Percentiles rank a stretch among this genome's conserved stretches.
These are phyloP conservation scores for Stenocarpella maydis DNA, from an alignment of 2,329 filamentous ascomycete species.

Conservation along the genomic window DNA sequence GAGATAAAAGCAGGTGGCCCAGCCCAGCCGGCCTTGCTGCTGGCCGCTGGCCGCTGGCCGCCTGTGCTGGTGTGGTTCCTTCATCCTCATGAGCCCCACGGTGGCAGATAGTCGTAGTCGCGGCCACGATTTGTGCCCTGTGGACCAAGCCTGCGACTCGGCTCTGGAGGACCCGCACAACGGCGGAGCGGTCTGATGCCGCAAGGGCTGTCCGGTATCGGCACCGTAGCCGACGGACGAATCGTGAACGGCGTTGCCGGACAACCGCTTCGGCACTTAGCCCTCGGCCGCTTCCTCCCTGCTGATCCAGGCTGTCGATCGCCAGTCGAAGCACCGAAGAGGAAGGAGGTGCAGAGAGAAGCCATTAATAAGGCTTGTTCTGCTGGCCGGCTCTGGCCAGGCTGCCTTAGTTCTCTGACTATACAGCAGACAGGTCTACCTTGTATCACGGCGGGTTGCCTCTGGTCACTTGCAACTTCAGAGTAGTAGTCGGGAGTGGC, in stretches of 20 bases:
- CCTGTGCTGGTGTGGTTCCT: background rate
- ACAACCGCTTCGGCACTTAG: conserved; percentile 22
- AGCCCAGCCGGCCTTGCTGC: background rate
- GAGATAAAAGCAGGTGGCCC: background rate
- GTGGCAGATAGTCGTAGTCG: too few relatives aligned
- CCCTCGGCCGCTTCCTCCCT: conserved; percentile 3
- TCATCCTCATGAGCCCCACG: background rate
- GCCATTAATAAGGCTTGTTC: background rate
- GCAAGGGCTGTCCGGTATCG: conserved; percentile 33
- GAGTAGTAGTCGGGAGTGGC: background rate
- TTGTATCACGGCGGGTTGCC: background rate
- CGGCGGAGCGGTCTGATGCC: conserved; percentile 14
- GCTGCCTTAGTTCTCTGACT: background rate
- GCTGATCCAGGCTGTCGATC: conserved; percentile 7
- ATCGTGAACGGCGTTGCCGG: conserved; percentile 25
- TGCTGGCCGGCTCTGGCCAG: background rate
- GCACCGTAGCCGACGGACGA: conserved; percentile 28
- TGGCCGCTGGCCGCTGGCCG: too few relatives aligned
- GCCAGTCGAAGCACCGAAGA: background rate
- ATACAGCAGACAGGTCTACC: too few relatives aligned
- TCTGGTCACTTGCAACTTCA: background rate
- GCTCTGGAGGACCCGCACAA: conserved; percentile 9
- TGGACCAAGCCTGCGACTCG: conserved; percentile 27
- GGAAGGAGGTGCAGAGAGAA: conserved; percentile 5
- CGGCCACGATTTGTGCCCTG: conserved; percentile 23